phyloP scores from a whole-genome alignment of 176 grass and related monocot species.

The Panicum miliaceum region DNA sequence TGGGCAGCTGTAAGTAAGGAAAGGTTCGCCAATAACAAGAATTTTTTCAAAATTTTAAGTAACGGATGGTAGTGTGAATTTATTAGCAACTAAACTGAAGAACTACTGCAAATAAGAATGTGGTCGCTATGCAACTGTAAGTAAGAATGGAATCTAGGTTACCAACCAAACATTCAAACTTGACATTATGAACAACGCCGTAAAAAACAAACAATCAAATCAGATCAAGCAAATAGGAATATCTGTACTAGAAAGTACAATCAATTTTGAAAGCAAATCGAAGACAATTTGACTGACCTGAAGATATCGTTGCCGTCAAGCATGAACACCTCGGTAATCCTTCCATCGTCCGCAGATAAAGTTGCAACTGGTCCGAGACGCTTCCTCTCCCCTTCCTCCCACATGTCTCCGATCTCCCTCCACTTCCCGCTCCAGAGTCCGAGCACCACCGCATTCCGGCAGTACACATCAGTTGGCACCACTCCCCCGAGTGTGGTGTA shows the following conservation, averaged over 20 bases:
- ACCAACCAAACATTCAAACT: not conserved
- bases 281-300: conserved; percentile 56
- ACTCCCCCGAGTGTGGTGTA: conserved; percentile 70
- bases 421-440: conserved; percentile 72
- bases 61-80: not conserved
- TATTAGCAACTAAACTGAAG: not conserved
- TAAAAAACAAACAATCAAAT: not conserved
- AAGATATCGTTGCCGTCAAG: conserved; percentile 64
- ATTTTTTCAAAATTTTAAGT: too few species aligned
- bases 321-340: conserved; percentile 70
- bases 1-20: not conserved
- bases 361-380: conserved; percentile 61
- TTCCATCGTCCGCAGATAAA: conserved; percentile 61
- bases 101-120: not conserved
- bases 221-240: not conserved
- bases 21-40: not conserved
- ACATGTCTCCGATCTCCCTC: conserved; percentile 83
- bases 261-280: not conserved
- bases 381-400: conserved; percentile 73
- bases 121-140: not conserved
- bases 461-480: conserved; percentile 75
- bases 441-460: conserved; percentile 72
- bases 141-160: conserved; percentile 8
- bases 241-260: not conserved
- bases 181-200: not conserved